Evolutionary conservation across 345 rosid genomes (phyloP).

Genomic region (Orychophragmus violaceus): DNA sequence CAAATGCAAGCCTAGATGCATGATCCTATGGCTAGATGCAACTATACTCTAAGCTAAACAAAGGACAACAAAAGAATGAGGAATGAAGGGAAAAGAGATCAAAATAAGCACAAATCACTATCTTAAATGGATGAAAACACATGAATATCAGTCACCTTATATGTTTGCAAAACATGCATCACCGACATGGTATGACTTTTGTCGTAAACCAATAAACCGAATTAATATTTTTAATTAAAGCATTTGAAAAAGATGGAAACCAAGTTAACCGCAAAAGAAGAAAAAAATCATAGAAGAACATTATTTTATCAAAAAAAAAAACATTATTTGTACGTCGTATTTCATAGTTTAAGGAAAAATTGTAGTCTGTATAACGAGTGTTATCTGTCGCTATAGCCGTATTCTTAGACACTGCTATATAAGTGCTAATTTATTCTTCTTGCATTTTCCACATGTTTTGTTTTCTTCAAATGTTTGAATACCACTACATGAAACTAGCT

Average conservation of each 20-base stretch:
- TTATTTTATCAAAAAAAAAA: no score
- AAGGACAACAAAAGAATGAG: no score
- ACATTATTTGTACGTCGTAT: neutral
- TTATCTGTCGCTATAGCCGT: neutral
- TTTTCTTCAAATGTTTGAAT: neutral
- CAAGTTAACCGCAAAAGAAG: neutral
- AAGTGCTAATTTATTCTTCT: neutral
- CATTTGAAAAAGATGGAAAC: neutral
- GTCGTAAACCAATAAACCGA: neutral
- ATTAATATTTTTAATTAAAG: neutral
- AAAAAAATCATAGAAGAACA: neutral
- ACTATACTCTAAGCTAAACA: no score
- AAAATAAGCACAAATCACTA: no score
- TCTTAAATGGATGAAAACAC: no score
- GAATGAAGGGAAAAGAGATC: no score
- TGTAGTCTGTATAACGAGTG: neutral
- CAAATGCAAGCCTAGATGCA: no score
- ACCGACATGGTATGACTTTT: neutral
- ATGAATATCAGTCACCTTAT: no score
- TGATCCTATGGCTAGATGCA: no score
- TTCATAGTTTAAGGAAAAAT: neutral
- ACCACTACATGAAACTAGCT: neutral
- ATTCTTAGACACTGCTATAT: neutral
- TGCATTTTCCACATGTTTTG: constrained; percentile 3
- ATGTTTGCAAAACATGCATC: neutral